phyloP scores from a whole-genome alignment of 1,284 basidiomycete genomes.

The Cryptococcus jaspeensis region DNA sequence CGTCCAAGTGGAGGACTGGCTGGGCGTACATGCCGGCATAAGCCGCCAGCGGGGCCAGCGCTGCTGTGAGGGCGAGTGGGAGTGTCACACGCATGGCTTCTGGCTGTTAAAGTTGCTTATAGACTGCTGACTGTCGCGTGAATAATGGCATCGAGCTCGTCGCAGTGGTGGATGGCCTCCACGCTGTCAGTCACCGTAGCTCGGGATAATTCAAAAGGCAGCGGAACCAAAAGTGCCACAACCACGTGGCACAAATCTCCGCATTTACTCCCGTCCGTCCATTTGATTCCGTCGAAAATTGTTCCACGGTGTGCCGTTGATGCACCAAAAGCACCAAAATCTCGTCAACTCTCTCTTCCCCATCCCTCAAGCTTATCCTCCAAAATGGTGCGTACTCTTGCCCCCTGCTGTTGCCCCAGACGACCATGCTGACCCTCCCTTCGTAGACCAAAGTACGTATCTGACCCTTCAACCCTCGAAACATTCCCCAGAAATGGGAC shows the following conservation, averaged over 20 bases:
- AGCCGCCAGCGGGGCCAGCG: conserved; percentile 54
- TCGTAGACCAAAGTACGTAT: conserved; percentile 36
- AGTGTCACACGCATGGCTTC: conserved; percentile 7
- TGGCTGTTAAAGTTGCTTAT: too few species aligned
- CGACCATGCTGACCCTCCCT: conserved; percentile 3
- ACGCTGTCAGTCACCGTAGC: too few species aligned
- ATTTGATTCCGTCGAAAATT: too few species aligned
- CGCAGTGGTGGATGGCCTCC: too few species aligned
- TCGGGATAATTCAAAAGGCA: too few species aligned
- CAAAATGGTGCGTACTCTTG: conserved; percentile 41
- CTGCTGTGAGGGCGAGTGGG: conserved; percentile 33
- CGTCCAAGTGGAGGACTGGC: conserved; percentile 71
- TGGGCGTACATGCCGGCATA: conserved; percentile 73
- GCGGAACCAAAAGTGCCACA: too few species aligned
- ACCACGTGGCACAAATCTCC: too few species aligned
- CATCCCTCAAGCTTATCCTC: conserved; percentile 29
- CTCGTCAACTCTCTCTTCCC: conserved; percentile 3
- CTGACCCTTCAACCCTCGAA: background rate
- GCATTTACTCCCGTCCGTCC: too few species aligned
- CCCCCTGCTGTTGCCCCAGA: conserved; percentile 1
- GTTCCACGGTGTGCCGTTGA: too few species aligned
- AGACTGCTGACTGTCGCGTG: too few species aligned
- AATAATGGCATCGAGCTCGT: too few species aligned
- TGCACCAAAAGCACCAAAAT: background rate
- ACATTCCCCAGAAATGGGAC: background rate